Base-by-base conservation (phyloP, 2,329 filamentous ascomycete species). In the Pseudocercospora cruenta region DNA sequence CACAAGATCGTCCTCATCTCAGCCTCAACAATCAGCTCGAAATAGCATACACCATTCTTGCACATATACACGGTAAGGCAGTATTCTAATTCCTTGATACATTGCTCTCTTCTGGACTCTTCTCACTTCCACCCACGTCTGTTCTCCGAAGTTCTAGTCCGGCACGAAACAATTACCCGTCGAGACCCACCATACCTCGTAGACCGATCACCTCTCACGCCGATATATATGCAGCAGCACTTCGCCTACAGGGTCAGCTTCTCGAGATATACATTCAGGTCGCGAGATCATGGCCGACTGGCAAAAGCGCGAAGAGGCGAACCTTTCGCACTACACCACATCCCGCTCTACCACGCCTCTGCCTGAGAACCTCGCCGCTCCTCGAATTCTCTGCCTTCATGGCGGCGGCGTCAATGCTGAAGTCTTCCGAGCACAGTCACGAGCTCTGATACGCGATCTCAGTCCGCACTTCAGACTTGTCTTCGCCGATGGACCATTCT, bases 371-470 rank as follows among this genome's bases (percentile, higher is more conserved):
- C 73, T 73, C 62, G 63, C 70, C 51, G 65, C 70, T 47, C 90
- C 90, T 2, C 88, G 91, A 66, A 87, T 94, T 71, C 88, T 94
- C 71, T 93, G 90, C 79, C 87, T 94, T n/a, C 91, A 94, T 78
- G 91, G 91, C 75, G 91, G 91, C 72, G 91, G 91, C 67, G 88
- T 89, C 69, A 93, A 90, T 73, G 88, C 85, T n/a, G 75, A 83
- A 47, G 87, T 93, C 76, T 93, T 93, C 81, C 81, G 84, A 67
- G 77, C 85, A 10, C 91, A 94, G 80, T 87, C 88, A 71, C 90
- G 91, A 68, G 81, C 81, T 4, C 77, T 88, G 6, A 80, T 82
- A 61, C 74, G 76, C 55, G 74, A 80, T 62, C 84, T 93, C 0
- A 22, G 28, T 77, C 58, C 83, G 6, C 78, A 84, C 54, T 92